Percentiles rank a stretch among this genome's conserved stretches.
Evolutionary conservation across 208 protist species (phyloP).

Genomic region (Leishmania braziliensis): DNA sequence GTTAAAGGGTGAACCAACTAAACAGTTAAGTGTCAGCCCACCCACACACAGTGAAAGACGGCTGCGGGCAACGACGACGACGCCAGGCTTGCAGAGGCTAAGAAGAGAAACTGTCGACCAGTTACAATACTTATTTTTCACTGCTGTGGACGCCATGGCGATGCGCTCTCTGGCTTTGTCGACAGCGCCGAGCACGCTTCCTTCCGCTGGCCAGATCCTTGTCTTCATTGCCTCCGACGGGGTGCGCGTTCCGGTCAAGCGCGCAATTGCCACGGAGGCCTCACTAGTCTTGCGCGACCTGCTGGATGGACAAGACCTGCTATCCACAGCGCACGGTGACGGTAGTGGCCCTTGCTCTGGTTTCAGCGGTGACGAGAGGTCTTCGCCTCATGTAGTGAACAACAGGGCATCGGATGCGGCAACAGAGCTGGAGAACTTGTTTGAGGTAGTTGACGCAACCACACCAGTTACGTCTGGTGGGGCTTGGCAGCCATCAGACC

Average conservation of each 20-base stretch:
- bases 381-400: not conserved
- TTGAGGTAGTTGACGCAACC: not conserved
- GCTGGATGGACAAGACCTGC: slow-evolving; percentile 60
- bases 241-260: slow-evolving; percentile 51
- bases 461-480: not conserved
- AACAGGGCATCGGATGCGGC: not conserved
- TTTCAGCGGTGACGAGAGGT: not conserved
- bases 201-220: slow-evolving; percentile 38
- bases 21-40: not conserved
- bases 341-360: not conserved
- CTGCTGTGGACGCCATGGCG: slow-evolving; percentile 2
- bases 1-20: not conserved
- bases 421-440: slow-evolving; percentile 27
- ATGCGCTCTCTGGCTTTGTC: slow-evolving; percentile 6
- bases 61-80: not conserved
- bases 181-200: not conserved
- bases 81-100: not conserved
- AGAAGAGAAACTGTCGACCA: not conserved
- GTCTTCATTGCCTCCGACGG: slow-evolving; percentile 76
- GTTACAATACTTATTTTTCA: not conserved
- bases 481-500: not conserved
- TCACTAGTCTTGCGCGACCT: slow-evolving; percentile 79
- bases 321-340: slow-evolving; percentile 4
- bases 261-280: slow-evolving; percentile 74
- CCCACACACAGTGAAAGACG: not conserved